Evolutionary conservation across 352 stramenopile species (phyloP), one percentile per base, ranked within the genome.

Genomic region (Globisporangium okanoganense): DNA sequence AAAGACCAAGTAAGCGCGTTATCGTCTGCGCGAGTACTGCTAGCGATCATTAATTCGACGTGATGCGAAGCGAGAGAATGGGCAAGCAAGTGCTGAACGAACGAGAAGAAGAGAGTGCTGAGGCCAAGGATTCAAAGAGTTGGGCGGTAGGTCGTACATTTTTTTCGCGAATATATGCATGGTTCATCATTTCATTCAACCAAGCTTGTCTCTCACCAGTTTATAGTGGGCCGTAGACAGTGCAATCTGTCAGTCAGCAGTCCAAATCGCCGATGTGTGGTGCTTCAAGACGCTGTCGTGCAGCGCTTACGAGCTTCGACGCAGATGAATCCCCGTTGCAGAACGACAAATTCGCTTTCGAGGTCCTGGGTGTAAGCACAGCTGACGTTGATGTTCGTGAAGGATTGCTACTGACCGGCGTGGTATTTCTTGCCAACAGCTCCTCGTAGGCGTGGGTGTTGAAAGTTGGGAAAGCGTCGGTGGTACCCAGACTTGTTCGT

Each of bases 221-320:
- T n/a, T n/a, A n/a, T n/a, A n/a, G n/a, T n/a, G n/a, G n/a, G n/a
- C n/a, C n/a, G n/a, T n/a, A n/a, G n/a, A n/a, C n/a, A n/a, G n/a
- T n/a, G n/a, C n/a, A n/a, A n/a, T n/a, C n/a, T n/a, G n/a, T n/a
- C n/a, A n/a, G n/a, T n/a, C n/a, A n/a, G n/a, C n/a, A n/a, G n/a
- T n/a, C n/a, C n/a, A n/a, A n/a, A n/a, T n/a, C n/a, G n/a, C n/a
- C n/a, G n/a, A n/a, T n/a, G n/a, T n/a, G n/a, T 27, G 47, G 8
- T 22, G 38, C 70, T 44, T 77, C 72, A 10, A 79, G 63, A 8
- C 70, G 69, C 41, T 73, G 71, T 50, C 72, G 65, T 31, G 72
- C 72, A 49, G 64, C 72, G 33, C 70, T 78, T n/a, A 80, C 70
- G 4, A 78, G 60, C 44, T 72, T 62, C 25, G 69, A 71, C 3